phyloP scores from a whole-genome alignment of 306 rosid genomes.

The Ziziphus jujuba region DNA sequence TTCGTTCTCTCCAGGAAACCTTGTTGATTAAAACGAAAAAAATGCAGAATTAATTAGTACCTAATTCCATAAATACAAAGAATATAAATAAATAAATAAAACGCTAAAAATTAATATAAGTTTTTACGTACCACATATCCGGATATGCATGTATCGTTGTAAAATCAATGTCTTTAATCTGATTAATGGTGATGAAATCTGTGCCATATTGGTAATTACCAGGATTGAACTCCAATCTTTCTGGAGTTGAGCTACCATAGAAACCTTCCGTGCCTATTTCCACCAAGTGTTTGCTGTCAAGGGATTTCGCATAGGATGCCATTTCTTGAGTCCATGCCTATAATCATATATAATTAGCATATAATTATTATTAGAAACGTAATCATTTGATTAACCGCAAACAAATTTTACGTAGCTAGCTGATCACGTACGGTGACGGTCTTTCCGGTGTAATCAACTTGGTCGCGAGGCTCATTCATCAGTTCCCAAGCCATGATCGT shows the following conservation, averaged over 20 bases:
- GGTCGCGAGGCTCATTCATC: conserved; percentile 58
- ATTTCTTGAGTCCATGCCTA: conserved; percentile 69
- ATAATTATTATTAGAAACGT: background rate
- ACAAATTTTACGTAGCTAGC: no score
- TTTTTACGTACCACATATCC: conserved; percentile 42
- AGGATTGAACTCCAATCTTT: conserved; percentile 51
- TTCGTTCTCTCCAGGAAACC: conserved; percentile 41
- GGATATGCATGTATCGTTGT: conserved; percentile 62
- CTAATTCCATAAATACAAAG: no score
- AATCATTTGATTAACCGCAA: background rate
- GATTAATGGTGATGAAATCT: conserved; percentile 46
- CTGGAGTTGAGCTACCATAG: conserved; percentile 49
- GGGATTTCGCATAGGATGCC: conserved; percentile 50
- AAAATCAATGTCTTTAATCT: conserved; percentile 46
- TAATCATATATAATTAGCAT: background rate
- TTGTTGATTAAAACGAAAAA: background rate
- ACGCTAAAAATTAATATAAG: no score
- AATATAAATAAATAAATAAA: background rate
- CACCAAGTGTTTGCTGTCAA: conserved; percentile 50
- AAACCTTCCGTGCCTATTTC: conserved; percentile 75
- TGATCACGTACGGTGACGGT: conserved; percentile 32
- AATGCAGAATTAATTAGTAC: background rate
- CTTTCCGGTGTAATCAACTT: conserved; percentile 52
- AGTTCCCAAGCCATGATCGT: conserved; percentile 63
- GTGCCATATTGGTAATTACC: conserved; percentile 47